Evolutionary conservation across 805 yeast genomes (phyloP), one percentile per base, ranked within the genome.

Genomic region (Wickerhamiella azyma): DNA sequence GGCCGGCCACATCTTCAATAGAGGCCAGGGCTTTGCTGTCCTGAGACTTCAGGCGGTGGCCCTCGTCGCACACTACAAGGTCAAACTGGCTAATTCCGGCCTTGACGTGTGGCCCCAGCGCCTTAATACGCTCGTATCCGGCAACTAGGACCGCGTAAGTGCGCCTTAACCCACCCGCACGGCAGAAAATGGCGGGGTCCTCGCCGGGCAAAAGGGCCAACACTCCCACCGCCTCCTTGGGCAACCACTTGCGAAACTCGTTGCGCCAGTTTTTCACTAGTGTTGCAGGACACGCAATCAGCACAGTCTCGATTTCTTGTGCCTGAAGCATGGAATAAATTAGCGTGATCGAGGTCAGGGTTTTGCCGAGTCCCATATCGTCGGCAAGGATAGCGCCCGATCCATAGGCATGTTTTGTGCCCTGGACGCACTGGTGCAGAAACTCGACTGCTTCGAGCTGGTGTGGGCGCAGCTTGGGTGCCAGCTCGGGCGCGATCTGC

Each of bases 311-410:
- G 14, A 72, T 67, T 2, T 35, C 37, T 2, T 45, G 39, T 29
- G 68, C 68, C 11, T 57, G 79, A 16, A 85, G 60, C 16, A 92
- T 61, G 0, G 95, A 85, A 94, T 94, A 85, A 3, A 89, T 70
- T 36, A 85, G 60, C 0, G 94, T 59, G 5, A 92, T 89, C 0
- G 96, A 76, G 74, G 80, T 88, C 37, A 92, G 63, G 0, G 97
- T 88, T 56, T 83, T 83, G 2, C 96, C 96, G 14, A 92, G 66
- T 0, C 98, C 98, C 98, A 92, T 92, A 55, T 89, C 97, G 62
- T 92, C 98, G 0, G 98, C 98, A 37, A 92, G 62, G 5, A 92
- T 64, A 2, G 89, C 88, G 0, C 98, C 97, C 0, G 75, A 74
- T 2, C 66, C 65, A 10, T 52, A 42, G 17, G 63, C 63, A 3